Evolutionary conservation across 1,284 basidiomycete species (phyloP).

Genomic region (Tilletia indica): DNA sequence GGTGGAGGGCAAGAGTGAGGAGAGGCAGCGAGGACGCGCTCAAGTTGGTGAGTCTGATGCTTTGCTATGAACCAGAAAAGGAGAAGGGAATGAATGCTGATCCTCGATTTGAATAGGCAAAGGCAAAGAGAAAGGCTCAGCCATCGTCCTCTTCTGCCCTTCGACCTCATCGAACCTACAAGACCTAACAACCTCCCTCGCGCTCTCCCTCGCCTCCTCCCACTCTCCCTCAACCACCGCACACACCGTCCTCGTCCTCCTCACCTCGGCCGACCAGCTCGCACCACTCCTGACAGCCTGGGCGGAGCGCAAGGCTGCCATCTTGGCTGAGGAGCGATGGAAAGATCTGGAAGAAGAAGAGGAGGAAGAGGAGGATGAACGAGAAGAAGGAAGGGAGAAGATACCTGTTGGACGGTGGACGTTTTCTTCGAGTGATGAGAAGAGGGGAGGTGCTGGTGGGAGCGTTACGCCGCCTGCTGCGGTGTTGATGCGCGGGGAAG

Average conservation of each 20-base stretch:
- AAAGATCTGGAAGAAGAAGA: not conserved
- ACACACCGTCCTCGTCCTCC: conserved; percentile 6
- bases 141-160: conserved; percentile 8
- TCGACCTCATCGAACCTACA: not conserved
- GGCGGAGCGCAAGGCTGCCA: conserved; percentile 4
- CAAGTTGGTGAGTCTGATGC: not conserved
- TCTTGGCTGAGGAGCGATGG: not conserved
- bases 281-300: not conserved
- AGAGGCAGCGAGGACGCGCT: not conserved
- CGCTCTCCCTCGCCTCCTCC: not conserved
- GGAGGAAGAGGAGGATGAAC: not conserved
- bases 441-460: not conserved
- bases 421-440: not conserved
- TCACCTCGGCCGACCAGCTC: conserved; percentile 7
- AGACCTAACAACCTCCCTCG: not conserved
- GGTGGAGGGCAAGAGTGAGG: not conserved
- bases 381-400: not conserved
- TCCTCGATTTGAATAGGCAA: not conserved
- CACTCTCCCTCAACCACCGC: not conserved
- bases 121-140: not conserved
- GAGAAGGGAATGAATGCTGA: too few species aligned
- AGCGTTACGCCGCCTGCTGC: not conserved
- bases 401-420: conserved; percentile 5
- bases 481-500: not conserved
- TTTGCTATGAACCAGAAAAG: not conserved